Evolutionary conservation across 2,329 filamentous ascomycete species (phyloP), one percentile per base, ranked within the genome.

Genomic region (Ceratocystis cacaofunesta): DNA sequence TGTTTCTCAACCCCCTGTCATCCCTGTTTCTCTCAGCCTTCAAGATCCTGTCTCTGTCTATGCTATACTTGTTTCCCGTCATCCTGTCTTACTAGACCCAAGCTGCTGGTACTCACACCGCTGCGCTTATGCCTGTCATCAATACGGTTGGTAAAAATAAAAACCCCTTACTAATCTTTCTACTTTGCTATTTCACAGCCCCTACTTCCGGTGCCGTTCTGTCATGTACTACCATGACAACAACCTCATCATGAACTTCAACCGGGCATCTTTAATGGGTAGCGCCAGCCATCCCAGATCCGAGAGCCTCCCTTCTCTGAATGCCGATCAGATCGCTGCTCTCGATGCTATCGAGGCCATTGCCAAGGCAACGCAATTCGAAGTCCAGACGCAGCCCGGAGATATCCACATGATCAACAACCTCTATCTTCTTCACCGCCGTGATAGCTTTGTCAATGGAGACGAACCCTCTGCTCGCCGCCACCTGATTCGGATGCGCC

Each of bases 341-440:
- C 75, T 85, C n/a, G 78, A 84, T 68, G 76, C 78, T 25, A 75
- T 85, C 30, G 81, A 85, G 72, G 72, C 73, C 28, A 78, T 85
- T 66, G 82, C 82, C 3, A 74, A 75, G 67, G 81, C 80, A 17
- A 79, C 80, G 0, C 77, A 83, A 71, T 73, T 85, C 28, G 78
- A 82, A 68, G 81, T 85, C 64, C 72, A 74, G 67, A 84, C 82
- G 0, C 76, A 78, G 68, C 75, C 81, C 0, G 83, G 83, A 32
- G 83, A 86, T 69, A 80, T 86, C 69, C 82, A 85, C 70, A 85
- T 85, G 73, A 80, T 86, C 75, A 86, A 86, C 76, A 86, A 86
- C 72, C 75, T 85, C 61, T 77, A 80, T 7, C 71, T 86, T 19
- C 74, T 86, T 44, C 84, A 86, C 71, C 78, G 82, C 32, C 80